Evolutionary conservation across 1,284 basidiomycete species (phyloP), one percentile per base, ranked within the genome.

Genomic region (Caloboletus firmus): DNA sequence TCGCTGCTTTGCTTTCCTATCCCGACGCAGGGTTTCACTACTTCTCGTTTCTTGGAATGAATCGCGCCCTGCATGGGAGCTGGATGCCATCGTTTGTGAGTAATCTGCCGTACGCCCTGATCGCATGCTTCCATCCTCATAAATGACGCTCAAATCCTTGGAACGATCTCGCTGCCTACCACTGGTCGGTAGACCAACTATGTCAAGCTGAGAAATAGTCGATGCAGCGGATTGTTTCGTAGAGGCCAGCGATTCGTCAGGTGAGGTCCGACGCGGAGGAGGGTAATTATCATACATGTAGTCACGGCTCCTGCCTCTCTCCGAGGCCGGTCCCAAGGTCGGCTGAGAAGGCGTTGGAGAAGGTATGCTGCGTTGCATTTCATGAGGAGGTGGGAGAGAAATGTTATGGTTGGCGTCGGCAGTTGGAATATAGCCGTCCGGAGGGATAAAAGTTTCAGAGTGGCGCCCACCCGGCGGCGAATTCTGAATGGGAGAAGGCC

Each of bases 151-250:
- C 40, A 78, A 37, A 30, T 57, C 61, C 31, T 58, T 62, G 5
- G 65, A 55, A n/a, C 64, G 69, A 58, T 64, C 68, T 22, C 68
- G 58, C 7, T 57, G 57, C 51, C 35, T 70, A 48, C 39, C 60
- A 52, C 48, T 18, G 7, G 49, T 47, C 3, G 75, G 70, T 17
- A 73, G 48, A 45, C 63, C 72, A 15, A 76, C 63, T 22, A 78
- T 63, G 24, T 78, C 76, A 22, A 74, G 74, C 30, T 74, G 70
- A 5, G 76, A 77, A 10, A 78, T 72, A 1, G 62, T 69, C 4
- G 76, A 73, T 13, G 69, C 28, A 9, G 56, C 63, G 0, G 71
- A 71, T 35, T 69, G 59, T 49, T 63, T 62, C 20, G 62, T 61
- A 26, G 68, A 73, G 13, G 67, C 55, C 24, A 69, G 36, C 7